These are phyloP conservation scores for Agarophyton chilense DNA, from an alignment of 23 red algal genomes.

Conservation along the genomic window DNA sequence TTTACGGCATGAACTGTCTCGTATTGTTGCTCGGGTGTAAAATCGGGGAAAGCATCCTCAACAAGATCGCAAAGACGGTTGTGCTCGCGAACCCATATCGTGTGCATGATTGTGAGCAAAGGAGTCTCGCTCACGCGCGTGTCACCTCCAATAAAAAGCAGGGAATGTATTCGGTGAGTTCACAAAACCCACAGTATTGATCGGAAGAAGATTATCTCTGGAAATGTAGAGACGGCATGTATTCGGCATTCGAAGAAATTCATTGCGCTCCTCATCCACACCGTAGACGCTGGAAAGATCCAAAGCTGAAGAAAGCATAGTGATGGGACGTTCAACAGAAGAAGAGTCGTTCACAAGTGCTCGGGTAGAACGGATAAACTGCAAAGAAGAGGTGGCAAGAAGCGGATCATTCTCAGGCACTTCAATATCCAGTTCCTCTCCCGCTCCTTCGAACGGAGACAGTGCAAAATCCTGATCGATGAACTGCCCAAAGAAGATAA, in stretches of 20 bases:
- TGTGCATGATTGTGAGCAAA: slow-evolving; percentile 51
- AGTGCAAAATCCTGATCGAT: slow-evolving; percentile 54
- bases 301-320: slow-evolving; percentile 39
- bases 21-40: background rate
- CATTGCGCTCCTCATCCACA: slow-evolving; percentile 26
- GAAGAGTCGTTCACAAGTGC: background rate
- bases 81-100: slow-evolving; percentile 66
- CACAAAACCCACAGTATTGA: slow-evolving; percentile 11
- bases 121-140: slow-evolving; percentile 63
- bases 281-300: slow-evolving; percentile 59
- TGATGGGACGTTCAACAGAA: slow-evolving; percentile 44
- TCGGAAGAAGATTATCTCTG: slow-evolving; percentile 36
- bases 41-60: background rate
- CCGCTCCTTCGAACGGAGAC: background rate
- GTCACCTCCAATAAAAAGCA: slow-evolving; percentile 61
- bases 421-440: slow-evolving; percentile 18
- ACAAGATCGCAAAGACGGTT: slow-evolving; percentile 36
- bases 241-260: slow-evolving; percentile 20
- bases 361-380: slow-evolving; percentile 31
- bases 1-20: slow-evolving; percentile 29
- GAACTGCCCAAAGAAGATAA: slow-evolving; percentile 64
- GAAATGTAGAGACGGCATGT: slow-evolving; percentile 50
- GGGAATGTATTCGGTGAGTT: slow-evolving; percentile 31
- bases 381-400: background rate
- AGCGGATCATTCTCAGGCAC: slow-evolving; percentile 9